Evolutionary conservation across 78 protist species (phyloP).

Genomic region (Cavenderia fasciculata): DNA sequence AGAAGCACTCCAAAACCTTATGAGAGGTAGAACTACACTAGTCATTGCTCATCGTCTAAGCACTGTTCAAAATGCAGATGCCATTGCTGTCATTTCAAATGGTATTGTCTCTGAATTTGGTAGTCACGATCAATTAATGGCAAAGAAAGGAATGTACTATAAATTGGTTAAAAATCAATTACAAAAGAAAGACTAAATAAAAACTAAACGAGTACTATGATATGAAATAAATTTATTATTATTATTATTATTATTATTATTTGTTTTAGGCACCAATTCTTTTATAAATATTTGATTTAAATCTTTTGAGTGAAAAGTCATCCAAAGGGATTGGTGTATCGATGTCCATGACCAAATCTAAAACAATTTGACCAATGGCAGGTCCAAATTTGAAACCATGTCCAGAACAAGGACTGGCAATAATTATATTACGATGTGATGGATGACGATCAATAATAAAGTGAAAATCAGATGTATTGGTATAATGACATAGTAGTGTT

Average conservation of each 20-base stretch:
- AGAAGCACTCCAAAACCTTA: constrained; percentile 87
- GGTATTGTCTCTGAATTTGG: constrained; percentile 84
- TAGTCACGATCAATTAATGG: constrained; percentile 72
- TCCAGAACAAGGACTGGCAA: constrained; percentile 52
- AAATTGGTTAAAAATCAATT: constrained; percentile 62
- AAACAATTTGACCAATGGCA: constrained; percentile 39
- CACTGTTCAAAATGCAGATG: constrained; percentile 86
- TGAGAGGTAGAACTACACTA: constrained; percentile 84
- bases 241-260: not conserved
- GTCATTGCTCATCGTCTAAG: constrained; percentile 96
- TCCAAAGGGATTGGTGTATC: constrained; percentile 5
- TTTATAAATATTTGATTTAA: not conserved
- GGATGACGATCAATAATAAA: constrained; percentile 67
- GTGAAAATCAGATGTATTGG: constrained; percentile 42
- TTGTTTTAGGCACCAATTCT: constrained; percentile 8
- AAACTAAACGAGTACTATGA: too few species aligned
- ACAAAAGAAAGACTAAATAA: too few species aligned
- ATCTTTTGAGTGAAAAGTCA: not conserved
- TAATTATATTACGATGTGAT: constrained; percentile 11
- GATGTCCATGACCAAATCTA: constrained; percentile 2
- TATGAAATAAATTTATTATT: not conserved
- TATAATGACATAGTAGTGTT: constrained; percentile 33
- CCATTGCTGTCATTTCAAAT: constrained; percentile 75
- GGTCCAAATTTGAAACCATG: constrained; percentile 78
- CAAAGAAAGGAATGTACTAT: constrained; percentile 56